These are phyloP conservation scores for Singerocomus rubriflavus DNA, from an alignment of 1,284 basidiomycete species.

Conservation along the genomic window DNA sequence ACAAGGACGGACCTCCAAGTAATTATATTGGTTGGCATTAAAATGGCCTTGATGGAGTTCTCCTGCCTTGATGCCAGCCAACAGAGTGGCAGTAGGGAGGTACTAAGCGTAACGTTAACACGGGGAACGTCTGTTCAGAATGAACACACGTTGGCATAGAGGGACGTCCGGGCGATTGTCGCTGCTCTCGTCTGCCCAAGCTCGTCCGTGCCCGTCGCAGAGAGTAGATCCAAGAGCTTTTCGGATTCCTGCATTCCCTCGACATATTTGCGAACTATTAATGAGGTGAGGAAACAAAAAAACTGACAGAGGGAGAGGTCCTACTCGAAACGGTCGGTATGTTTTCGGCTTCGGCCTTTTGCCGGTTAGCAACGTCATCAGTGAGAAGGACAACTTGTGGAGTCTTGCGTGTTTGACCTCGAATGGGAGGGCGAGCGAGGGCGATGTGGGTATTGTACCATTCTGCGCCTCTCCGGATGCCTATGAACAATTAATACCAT, in stretches of 20 bases:
- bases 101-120: slow-evolving; percentile 54
- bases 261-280: slow-evolving; percentile 75
- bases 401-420: slow-evolving; percentile 44
- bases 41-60: slow-evolving; percentile 91
- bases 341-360: slow-evolving; percentile 69
- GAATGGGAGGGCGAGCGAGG: slow-evolving; percentile 49
- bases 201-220: slow-evolving; percentile 58
- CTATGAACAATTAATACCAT: slow-evolving; percentile 36
- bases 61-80: slow-evolving; percentile 85
- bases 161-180: slow-evolving; percentile 51
- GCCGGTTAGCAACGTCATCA: slow-evolving; percentile 85
- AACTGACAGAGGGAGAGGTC: slow-evolving; percentile 3
- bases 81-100: slow-evolving; percentile 67
- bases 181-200: slow-evolving; percentile 59
- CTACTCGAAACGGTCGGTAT: slow-evolving; percentile 66
- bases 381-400: slow-evolving; percentile 80
- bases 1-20: slow-evolving; percentile 67
- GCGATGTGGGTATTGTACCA: slow-evolving; percentile 83
- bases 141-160: slow-evolving; percentile 73
- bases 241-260: slow-evolving; percentile 63
- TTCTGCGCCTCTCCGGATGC: slow-evolving; percentile 78
- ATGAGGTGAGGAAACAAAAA: not conserved
- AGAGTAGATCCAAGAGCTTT: slow-evolving; percentile 77
- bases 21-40: slow-evolving; percentile 95
- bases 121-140: not conserved